A percentile compares a stretch with the other conserved stretches of the same genome.
Conservation (phyloP, 352 stramenopile genomes). For the Phytophthora multivora region DNA sequence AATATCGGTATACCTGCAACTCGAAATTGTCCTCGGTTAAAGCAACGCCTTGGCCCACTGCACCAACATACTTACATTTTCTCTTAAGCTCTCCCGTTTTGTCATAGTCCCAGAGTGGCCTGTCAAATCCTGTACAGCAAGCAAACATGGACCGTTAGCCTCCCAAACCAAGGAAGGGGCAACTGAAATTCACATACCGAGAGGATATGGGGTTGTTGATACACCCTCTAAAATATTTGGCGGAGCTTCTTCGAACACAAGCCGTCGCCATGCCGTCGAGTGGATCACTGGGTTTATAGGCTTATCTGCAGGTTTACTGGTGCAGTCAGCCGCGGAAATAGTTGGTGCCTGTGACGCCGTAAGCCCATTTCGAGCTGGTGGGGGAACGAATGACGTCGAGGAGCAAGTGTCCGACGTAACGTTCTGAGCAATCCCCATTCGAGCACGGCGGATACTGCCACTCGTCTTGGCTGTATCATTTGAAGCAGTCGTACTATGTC, state of each 20-base stretch:
- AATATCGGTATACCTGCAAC: conserved; percentile 14
- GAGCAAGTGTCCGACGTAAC: background rate
- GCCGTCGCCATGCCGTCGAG: conserved; percentile 42
- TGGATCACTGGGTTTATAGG: conserved; percentile 32
- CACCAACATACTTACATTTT: conserved; percentile 32
- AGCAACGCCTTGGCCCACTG: conserved; percentile 15
- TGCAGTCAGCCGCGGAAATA: conserved; percentile 10
- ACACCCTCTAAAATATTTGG: conserved; percentile 37
- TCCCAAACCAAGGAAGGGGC: background rate
- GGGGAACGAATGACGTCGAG: conserved; percentile 19
- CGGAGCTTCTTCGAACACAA: conserved; percentile 38
- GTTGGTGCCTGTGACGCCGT: conserved; percentile 10
- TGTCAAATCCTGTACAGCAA: conserved; percentile 36
- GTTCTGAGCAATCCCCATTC: conserved; percentile 25
- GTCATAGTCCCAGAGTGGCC: conserved; percentile 49
- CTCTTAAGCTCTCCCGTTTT: conserved; percentile 31
- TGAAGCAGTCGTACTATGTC: background rate
- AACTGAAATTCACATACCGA: conserved; percentile 17
- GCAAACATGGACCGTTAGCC: background rate
- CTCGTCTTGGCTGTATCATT: conserved; percentile 13
- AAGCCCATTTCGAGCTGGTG: conserved; percentile 32
- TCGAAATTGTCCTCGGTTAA: conserved; percentile 25
- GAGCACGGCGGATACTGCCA: conserved; percentile 18
- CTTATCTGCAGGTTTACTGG: conserved; percentile 6
- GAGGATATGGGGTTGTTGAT: conserved; percentile 26